Evolutionary conservation across 1,284 basidiomycete genomes (phyloP).

Genomic region (Ustilago tritici): DNA sequence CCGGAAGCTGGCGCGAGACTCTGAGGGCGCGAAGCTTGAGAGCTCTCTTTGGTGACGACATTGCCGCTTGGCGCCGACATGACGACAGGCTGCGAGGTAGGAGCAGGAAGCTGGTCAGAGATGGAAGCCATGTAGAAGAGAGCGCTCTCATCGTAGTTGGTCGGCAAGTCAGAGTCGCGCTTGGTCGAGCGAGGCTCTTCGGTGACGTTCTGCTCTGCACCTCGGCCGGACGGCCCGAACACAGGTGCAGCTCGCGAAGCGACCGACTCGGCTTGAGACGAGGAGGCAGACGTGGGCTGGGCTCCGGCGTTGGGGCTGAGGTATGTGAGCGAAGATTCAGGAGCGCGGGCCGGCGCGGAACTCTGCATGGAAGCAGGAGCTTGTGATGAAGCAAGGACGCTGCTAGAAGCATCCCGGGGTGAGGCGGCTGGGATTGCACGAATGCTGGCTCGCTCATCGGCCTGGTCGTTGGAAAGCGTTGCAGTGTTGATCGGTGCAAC

Average conservation of each 20-base stretch:
- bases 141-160: constrained; percentile 62
- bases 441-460: constrained; percentile 16
- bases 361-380: background rate
- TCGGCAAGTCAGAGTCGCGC: constrained; percentile 36
- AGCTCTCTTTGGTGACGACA: constrained; percentile 37
- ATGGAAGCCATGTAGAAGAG: constrained; percentile 64
- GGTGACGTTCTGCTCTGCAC: constrained; percentile 28
- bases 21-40: constrained; percentile 42
- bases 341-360: constrained; percentile 8
- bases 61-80: constrained; percentile 31
- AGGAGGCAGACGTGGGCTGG: constrained; percentile 12
- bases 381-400: constrained; percentile 13
- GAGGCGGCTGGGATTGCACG: constrained; percentile 10
- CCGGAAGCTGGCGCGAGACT: constrained; percentile 36
- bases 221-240: constrained; percentile 49
- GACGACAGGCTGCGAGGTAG: constrained; percentile 31
- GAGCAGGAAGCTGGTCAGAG: constrained; percentile 60
- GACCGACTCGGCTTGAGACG: constrained; percentile 13
- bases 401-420: background rate
- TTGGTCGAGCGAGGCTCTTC: constrained; percentile 32
- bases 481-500: constrained; percentile 9
- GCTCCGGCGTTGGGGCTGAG: constrained; percentile 18
- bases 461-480: constrained; percentile 3
- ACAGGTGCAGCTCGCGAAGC: constrained; percentile 18
- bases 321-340: constrained; percentile 38